A percentile compares a stretch with the other conserved stretches of the same genome.
These are phyloP conservation scores for Neurospora sp. DNA, from an alignment of 495 filamentous ascomycete species.

Conservation along the genomic window DNA sequence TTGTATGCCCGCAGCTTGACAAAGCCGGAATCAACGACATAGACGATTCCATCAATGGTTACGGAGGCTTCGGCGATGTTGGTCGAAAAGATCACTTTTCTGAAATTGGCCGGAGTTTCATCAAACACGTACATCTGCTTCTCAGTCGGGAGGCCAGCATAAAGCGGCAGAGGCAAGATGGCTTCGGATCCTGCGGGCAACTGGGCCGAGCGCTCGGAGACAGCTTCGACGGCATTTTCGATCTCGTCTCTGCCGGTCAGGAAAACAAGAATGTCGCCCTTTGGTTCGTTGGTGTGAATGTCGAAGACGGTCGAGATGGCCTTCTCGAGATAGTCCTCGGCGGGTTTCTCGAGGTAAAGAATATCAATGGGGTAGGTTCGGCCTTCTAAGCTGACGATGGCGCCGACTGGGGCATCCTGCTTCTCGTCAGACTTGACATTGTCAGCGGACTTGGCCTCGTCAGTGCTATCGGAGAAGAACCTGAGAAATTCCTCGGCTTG, in stretches of 20 bases:
- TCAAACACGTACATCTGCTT: constrained; percentile 93
- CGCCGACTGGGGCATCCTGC: constrained; percentile 37
- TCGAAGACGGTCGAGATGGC: constrained; percentile 85
- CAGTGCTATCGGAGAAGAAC: constrained; percentile 57
- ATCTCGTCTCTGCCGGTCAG: constrained; percentile 93
- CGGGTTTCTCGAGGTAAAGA: constrained; percentile 69
- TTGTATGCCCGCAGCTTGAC: constrained; percentile 88
- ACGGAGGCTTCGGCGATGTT: constrained; percentile 96
- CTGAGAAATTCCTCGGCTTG: constrained; percentile 80
- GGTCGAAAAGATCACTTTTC: constrained; percentile 89
- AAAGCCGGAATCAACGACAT: constrained; percentile 86
- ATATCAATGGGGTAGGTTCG: constrained; percentile 88
- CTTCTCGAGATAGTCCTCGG: constrained; percentile 81
- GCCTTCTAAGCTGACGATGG: constrained; percentile 84
- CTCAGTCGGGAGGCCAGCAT: constrained; percentile 79
- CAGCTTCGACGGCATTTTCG: constrained; percentile 63
- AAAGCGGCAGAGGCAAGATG: constrained; percentile 73
- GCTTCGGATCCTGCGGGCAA: constrained; percentile 61
- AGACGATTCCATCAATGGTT: constrained; percentile 88
- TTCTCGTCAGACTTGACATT: constrained; percentile 34
- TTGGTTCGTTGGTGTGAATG: constrained; percentile 79
- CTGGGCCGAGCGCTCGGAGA: constrained; percentile 66
- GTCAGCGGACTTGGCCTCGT: constrained; percentile 33
- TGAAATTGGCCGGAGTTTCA: constrained; percentile 66
- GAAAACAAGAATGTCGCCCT: constrained; percentile 88